These are phyloP conservation scores for Colletotrichum plurivorum DNA, from an alignment of 2,329 filamentous ascomycete genomes.

Conservation along the genomic window DNA sequence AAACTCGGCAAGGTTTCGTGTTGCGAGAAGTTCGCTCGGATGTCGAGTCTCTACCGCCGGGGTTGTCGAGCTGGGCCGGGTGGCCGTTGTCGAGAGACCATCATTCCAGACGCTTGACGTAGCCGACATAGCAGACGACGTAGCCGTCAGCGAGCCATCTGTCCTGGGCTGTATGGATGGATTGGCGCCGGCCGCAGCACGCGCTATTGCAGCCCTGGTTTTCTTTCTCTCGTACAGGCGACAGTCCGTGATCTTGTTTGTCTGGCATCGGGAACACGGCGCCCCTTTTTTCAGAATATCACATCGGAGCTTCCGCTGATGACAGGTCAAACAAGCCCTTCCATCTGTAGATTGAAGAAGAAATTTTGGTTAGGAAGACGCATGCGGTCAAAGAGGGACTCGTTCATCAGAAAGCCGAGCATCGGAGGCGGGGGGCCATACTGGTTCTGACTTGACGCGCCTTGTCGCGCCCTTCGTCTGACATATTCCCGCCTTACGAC, in stretches of 20 bases:
- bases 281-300: conserved; percentile 62
- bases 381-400: neutral
- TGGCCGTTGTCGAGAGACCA: neutral
- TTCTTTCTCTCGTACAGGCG: conserved; percentile 66
- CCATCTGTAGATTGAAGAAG: conserved; percentile 45
- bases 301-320: conserved; percentile 65
- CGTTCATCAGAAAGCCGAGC: neutral
- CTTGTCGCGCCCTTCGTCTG: conserved; percentile 12
- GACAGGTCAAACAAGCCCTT: conserved; percentile 62
- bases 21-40: conserved; percentile 44
- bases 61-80: neutral
- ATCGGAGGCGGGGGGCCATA: conserved; percentile 23
- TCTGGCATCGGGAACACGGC: conserved; percentile 63
- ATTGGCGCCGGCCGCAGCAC: conserved; percentile 44
- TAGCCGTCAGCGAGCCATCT: conserved; percentile 43
- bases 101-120: neutral
- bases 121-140: conserved; percentile 44
- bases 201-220: conserved; percentile 55
- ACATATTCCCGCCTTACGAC: conserved; percentile 8
- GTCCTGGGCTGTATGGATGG: conserved; percentile 62
- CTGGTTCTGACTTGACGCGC: conserved; percentile 31
- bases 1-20: conserved; percentile 64
- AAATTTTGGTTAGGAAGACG: neutral
- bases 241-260: conserved; percentile 57
- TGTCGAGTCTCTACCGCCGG: conserved; percentile 39